Base-by-base conservation (phyloP, 148 eudicot genomes). In the Gaultheria prostrata region DNA sequence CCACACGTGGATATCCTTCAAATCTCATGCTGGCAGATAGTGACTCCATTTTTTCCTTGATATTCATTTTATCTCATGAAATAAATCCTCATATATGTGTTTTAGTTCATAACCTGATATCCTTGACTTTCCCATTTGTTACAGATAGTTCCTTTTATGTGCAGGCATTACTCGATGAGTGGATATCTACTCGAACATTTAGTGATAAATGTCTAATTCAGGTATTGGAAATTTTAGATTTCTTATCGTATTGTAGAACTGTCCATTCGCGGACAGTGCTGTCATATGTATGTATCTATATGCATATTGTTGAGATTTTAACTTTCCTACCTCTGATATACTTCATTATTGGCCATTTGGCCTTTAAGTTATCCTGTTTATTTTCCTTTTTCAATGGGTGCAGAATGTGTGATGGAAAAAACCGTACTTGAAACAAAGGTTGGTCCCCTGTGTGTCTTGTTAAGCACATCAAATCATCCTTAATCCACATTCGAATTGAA, bases 161-260 rank as follows among this genome's bases (percentile, higher is more conserved):
- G 84, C 85, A 96, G 99, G 98, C 99, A n/a, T 88, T 97, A 84
- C 89, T 97, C 59, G 99, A 97, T 87, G 99, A 97, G 88, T 97
- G 99, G 99, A 85, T 94, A 84, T 90, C 98, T 85, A 94, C 94
- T 88, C 95, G 94, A 83, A 91, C 90, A 54, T 92, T 88, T 88
- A 91, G 87, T 50, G 93, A 94, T 86, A 92, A 89, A 83, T 86
- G 88, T 87, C 87, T 90, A 77, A 81, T 90, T 80, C 91, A 92
- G 97, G 97, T 94, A 73, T 56, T 10, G 39, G 71, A 84, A 79
- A 1, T 48, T 67, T 61, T 2, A 15, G 79, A 45, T 8, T 77
- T 61, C 5, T 57, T 13, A 6, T 35, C 35, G 7, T 71, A 69
- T 70, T 81, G 26, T 53, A 54, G 12, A 72, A 80, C 32, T 69